Conservation (phyloP, 2,329 filamentous ascomycete species). For the Coniochaeta ligniaria region DNA sequence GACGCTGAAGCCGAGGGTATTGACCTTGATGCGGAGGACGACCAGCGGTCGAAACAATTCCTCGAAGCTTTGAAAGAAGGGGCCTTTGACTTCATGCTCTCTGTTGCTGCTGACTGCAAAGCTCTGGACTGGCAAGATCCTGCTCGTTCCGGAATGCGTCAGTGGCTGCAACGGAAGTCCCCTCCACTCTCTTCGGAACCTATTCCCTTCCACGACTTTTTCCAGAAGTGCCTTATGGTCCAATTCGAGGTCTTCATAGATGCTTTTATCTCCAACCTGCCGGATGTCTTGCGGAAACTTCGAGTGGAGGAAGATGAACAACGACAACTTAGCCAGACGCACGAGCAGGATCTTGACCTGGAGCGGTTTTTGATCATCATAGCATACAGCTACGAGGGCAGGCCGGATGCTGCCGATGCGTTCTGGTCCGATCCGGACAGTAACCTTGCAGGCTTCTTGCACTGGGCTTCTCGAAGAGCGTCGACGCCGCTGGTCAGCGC, state of each 20-base stretch:
- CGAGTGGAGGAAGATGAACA: conserved; percentile 88
- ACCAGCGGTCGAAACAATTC: conserved; percentile 65
- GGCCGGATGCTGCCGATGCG: conserved; percentile 73
- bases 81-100: conserved; percentile 85
- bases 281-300: conserved; percentile 79
- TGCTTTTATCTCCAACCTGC: conserved; percentile 90
- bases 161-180: conserved; percentile 76
- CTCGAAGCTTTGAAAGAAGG: conserved; percentile 76
- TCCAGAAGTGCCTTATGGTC: conserved; percentile 67
- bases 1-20: conserved; percentile 51
- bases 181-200: conserved; percentile 61
- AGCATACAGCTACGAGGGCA: conserved; percentile 81
- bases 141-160: conserved; percentile 72
- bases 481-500: conserved; percentile 94
- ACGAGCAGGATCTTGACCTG: conserved; percentile 65
- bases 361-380: conserved; percentile 91
- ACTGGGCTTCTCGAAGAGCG: conserved; percentile 92
- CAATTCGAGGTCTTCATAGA: conserved; percentile 85
- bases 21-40: conserved; percentile 62
- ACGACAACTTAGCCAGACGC: conserved; percentile 56
- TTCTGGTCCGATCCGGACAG: conserved; percentile 93
- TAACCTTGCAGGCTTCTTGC: conserved; percentile 88
- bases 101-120: conserved; percentile 74
- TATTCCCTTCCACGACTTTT: conserved; percentile 61
- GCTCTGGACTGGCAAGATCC: conserved; percentile 82